Percentiles rank a stretch among this genome's conserved stretches.
phyloP scores from a whole-genome alignment of 495 filamentous ascomycete genomes.

The Penicillium samsonianum region DNA sequence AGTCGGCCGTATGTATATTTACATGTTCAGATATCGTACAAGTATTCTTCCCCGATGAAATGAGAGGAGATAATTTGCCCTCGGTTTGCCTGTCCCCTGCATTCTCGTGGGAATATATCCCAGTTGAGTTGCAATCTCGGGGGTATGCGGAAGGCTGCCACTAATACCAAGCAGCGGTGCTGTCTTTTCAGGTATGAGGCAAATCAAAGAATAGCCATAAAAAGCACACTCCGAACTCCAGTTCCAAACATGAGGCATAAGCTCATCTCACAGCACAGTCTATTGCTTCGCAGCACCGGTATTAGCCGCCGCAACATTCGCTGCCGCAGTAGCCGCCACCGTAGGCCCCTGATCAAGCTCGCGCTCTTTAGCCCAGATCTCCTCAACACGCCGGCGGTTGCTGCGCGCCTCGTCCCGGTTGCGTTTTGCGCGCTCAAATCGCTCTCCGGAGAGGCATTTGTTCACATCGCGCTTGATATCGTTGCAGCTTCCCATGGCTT shows the following conservation, averaged over 20 bases:
- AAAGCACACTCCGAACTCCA: conserved; percentile 23
- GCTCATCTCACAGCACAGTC: not conserved
- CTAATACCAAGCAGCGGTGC: not conserved
- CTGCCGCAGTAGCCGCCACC: not conserved
- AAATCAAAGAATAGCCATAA: conserved; percentile 6
- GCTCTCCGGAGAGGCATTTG: conserved; percentile 76
- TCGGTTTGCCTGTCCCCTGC: not conserved
- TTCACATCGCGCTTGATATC: conserved; percentile 78
- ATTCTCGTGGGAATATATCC: not conserved
- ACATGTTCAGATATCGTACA: conserved; percentile 23
- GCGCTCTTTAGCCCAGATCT: conserved; percentile 70
- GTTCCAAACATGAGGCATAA: conserved; percentile 8
- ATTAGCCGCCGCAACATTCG: conserved; percentile 7
- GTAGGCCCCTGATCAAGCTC: conserved; percentile 24
- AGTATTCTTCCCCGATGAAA: conserved; percentile 3
- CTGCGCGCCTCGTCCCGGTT: conserved; percentile 73
- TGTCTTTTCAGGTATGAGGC: not conserved
- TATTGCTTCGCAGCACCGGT: conserved; percentile 22
- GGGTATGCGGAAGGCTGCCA: not conserved
- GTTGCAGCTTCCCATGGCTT: conserved; percentile 87
- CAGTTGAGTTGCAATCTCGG: not conserved
- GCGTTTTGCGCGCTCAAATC: conserved; percentile 68
- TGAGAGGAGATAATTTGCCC: conserved; percentile 22
- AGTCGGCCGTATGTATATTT: conserved; percentile 4
- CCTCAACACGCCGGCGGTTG: conserved; percentile 67